These are phyloP conservation scores for Agarophyton chilense DNA, from an alignment of 23 red algal species.

Conservation along the genomic window DNA sequence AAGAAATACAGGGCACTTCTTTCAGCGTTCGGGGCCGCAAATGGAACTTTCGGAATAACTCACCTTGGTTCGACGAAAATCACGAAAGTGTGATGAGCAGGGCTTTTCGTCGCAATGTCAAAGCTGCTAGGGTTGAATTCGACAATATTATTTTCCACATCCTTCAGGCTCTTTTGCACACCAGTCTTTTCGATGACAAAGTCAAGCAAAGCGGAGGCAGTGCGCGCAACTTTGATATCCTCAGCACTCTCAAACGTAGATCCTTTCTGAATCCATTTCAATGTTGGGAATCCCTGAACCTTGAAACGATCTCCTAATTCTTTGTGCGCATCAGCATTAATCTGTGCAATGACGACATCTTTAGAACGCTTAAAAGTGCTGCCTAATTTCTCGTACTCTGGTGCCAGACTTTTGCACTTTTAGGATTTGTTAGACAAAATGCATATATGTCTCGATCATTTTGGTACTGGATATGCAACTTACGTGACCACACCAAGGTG, in stretches of 20 bases:
- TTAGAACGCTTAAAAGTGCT: constrained; percentile 29
- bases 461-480: no score
- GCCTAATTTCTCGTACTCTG: constrained; percentile 71
- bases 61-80: constrained; percentile 60
- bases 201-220: constrained; percentile 47
- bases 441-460: no score
- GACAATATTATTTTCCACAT: not conserved
- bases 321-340: constrained; percentile 81
- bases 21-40: not conserved
- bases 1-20: not conserved
- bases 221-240: constrained; percentile 15
- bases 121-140: constrained; percentile 20
- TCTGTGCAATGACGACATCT: constrained; percentile 80
- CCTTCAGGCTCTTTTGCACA: constrained; percentile 37
- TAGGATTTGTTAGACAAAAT: not conserved
- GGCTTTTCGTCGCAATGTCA: not conserved
- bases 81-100: constrained; percentile 28
- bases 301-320: constrained; percentile 66
- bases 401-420: constrained; percentile 78
- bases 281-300: constrained; percentile 72
- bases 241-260: constrained; percentile 42
- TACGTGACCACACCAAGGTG: constrained; percentile 73
- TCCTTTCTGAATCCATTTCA: constrained; percentile 73
- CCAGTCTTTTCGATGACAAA: constrained; percentile 60
- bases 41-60: not conserved